Evolutionary conservation across 2,329 filamentous ascomycete genomes (phyloP).

Genomic region (Cytospora schulzeri): DNA sequence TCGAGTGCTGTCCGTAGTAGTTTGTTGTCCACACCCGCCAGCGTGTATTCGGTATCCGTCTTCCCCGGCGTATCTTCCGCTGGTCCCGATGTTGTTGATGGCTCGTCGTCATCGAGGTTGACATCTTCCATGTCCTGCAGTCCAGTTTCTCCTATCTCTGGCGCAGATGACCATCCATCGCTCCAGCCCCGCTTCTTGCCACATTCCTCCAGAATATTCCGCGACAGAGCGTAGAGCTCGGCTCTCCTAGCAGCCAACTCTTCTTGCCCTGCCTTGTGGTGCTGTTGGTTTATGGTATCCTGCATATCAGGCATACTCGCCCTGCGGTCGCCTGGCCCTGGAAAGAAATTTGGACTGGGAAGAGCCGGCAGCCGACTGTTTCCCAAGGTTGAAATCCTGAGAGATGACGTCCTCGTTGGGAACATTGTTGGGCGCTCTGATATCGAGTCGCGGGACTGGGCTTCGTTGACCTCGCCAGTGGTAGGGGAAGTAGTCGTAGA

Average conservation of each 20-base stretch:
- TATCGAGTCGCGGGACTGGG: slow-evolving; percentile 55
- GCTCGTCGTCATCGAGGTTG: slow-evolving; percentile 50
- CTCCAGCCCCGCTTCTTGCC: slow-evolving; percentile 75
- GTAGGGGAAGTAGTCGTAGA: slow-evolving; percentile 52
- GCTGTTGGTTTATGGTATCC: slow-evolving; percentile 39
- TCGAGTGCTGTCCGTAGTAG: slow-evolving; percentile 63
- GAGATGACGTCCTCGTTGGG: slow-evolving; percentile 65
- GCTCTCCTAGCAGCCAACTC: slow-evolving; percentile 81
- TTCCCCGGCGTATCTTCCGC: slow-evolving; percentile 30
- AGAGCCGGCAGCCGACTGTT: slow-evolving; percentile 39
- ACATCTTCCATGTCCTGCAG: slow-evolving; percentile 59
- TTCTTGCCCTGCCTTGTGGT: slow-evolving; percentile 67
- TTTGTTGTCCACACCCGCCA: slow-evolving; percentile 55
- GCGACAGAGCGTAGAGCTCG: slow-evolving; percentile 77
- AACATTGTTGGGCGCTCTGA: slow-evolving; percentile 72
- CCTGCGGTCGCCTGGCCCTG: slow-evolving; percentile 46
- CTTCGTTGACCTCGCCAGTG: slow-evolving; percentile 53
- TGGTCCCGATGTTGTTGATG: slow-evolving; percentile 31
- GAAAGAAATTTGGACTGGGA: slow-evolving; percentile 56
- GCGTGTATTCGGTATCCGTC: slow-evolving; percentile 30
- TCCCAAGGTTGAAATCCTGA: slow-evolving; percentile 46
- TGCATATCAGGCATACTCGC: slow-evolving; percentile 40
- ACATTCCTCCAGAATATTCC: slow-evolving; percentile 75
- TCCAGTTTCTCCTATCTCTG: slow-evolving; percentile 48
- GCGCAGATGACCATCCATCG: slow-evolving; percentile 71